Evolutionary conservation across 768 basidiomycete genomes (phyloP), one percentile per base, ranked within the genome.

Genomic region (Paxillus ammoniavirescens): DNA sequence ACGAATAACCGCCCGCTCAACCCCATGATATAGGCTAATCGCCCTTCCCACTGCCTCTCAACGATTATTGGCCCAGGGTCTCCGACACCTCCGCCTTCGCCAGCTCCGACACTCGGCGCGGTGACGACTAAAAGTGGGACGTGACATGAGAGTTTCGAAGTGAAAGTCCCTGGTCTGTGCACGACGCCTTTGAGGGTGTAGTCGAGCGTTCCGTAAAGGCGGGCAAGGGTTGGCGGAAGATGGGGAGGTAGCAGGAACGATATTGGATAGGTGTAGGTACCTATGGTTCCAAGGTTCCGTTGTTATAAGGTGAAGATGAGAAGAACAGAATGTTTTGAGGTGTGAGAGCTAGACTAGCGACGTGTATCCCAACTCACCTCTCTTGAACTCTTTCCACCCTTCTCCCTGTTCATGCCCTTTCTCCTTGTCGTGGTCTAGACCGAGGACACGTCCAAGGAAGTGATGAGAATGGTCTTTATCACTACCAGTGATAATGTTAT

Each of bases 181-280:
- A 90, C 93, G 17, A 78, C 81, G 1, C 90, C 95, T 62, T 86
- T 89, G 23, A 98, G 81, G 37, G 75, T 72, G 82, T 97, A 99
- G 1, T 66, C 63, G 4, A 97, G 88, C 2, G 82, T 78, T 8
- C 94, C 96, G 59, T 81, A 87, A 37, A 86, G 83, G 55, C 86
- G 84, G 40, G 78, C 75, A 56, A 98, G 75, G 0, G 86, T 84
- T 1, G 97, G 92, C 4, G 96, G 95, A 12, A 89, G 79, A 56
- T 82, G 76, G 5, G 84, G 74, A 0, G 95, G 93, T 50, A 99
- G 84, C 9, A 87, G 73, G 67, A 98, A 94, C 5, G 92, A 93
- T 61, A 99, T 90, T 1, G 97, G 96, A 69, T 93, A 98, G 14
- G 91, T 93, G 67, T 98, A 98, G 5, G 86, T 89, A 33, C 95